Conservation (phyloP, 2,329 filamentous ascomycete species). For the Alternaria incomplexa region DNA sequence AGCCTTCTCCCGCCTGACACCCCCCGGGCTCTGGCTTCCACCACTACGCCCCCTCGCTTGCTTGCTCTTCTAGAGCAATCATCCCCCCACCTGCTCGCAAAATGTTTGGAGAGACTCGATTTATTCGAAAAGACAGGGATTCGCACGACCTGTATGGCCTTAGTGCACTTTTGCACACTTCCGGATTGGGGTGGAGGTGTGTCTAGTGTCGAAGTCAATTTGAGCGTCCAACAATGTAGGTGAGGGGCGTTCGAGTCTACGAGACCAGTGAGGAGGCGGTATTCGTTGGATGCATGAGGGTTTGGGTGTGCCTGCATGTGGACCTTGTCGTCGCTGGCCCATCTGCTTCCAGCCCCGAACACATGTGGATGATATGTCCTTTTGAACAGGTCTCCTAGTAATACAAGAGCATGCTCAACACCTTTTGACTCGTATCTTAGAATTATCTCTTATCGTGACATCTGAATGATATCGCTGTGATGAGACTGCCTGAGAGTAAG, state of each 20-base stretch:
- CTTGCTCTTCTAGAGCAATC: neutral
- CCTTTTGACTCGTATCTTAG: too few species aligned
- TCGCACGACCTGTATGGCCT: neutral
- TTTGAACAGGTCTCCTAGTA: neutral
- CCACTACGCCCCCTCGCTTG: constrained; percentile 9
- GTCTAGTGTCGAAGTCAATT: neutral
- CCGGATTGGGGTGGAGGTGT: neutral
- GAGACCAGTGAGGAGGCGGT: neutral
- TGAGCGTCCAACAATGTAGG: neutral
- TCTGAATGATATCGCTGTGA: neutral
- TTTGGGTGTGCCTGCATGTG: neutral
- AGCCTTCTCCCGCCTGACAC: constrained; percentile 19
- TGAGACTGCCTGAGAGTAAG: neutral
- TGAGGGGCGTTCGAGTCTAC: neutral
- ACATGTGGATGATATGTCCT: neutral
- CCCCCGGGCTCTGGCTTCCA: constrained; percentile 7
- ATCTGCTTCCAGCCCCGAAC: too few species aligned
- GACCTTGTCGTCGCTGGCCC: constrained; percentile 2
- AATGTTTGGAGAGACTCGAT: neutral
- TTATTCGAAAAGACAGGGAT: neutral
- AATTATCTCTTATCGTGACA: neutral
- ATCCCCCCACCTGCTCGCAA: neutral
- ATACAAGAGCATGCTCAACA: too few species aligned
- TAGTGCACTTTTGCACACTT: constrained; percentile 13
- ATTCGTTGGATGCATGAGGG: constrained; percentile 8